These are phyloP conservation scores for Cystofilobasidium capitatum DNA, from an alignment of 768 basidiomycete genomes.

Conservation along the genomic window DNA sequence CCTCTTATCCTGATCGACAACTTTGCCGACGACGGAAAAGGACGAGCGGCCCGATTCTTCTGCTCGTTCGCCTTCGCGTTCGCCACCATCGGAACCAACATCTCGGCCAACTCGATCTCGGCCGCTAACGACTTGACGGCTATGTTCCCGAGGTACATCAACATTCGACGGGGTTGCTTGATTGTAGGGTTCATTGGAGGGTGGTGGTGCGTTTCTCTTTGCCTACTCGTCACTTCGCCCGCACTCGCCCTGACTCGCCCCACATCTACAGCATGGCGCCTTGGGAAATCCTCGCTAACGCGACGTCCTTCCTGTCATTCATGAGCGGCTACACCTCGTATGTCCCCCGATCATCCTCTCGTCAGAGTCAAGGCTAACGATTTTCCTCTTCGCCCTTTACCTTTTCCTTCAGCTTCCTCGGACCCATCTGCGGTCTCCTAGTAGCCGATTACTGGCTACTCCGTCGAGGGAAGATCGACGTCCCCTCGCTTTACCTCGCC, in stretches of 20 bases:
- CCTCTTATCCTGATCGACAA: slow-evolving; percentile 25
- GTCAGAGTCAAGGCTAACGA: too few species aligned
- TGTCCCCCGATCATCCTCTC: too few species aligned
- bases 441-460: slow-evolving; percentile 45
- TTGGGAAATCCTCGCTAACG: slow-evolving; percentile 66
- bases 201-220: slow-evolving; percentile 45
- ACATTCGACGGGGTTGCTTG: slow-evolving; percentile 62
- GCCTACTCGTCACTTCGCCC: slow-evolving; percentile 35
- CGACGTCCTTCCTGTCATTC: slow-evolving; percentile 56
- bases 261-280: slow-evolving; percentile 47
- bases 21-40: slow-evolving; percentile 52
- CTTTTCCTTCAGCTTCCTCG: slow-evolving; percentile 74
- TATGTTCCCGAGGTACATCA: slow-evolving; percentile 50
- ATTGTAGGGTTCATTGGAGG: slow-evolving; percentile 73
- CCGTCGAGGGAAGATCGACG: slow-evolving; percentile 60
- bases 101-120: slow-evolving; percentile 65
- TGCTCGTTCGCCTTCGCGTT: slow-evolving; percentile 63
- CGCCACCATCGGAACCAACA: slow-evolving; percentile 56
- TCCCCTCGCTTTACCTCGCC: slow-evolving; percentile 70
- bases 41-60: slow-evolving; percentile 77
- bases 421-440: slow-evolving; percentile 72
- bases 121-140: slow-evolving; percentile 78
- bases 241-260: slow-evolving; percentile 41
- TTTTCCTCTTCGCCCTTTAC: too few species aligned
- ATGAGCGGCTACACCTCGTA: slow-evolving; percentile 80